Evolutionary conservation across 1,139 yeast species (phyloP).

Genomic region (Kodamaea derodonti): DNA sequence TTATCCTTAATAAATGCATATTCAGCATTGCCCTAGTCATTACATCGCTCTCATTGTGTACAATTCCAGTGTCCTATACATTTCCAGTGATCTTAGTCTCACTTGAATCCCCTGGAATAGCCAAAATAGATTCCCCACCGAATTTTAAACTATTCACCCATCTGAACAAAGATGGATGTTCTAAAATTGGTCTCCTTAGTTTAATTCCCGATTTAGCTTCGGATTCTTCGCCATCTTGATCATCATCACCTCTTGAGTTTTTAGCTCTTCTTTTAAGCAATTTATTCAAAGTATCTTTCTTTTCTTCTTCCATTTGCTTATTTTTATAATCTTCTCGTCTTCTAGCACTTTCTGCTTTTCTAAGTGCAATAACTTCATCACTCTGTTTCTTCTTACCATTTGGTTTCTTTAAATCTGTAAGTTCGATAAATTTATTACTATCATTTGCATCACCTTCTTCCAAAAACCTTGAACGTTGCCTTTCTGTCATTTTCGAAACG

Average conservation of each 20-base stretch:
- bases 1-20: too few species aligned
- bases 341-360: constrained; percentile 86
- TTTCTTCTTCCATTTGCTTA: constrained; percentile 85
- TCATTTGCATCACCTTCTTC: constrained; percentile 22
- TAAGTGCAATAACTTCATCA: constrained; percentile 77
- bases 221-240: constrained; percentile 27
- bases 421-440: constrained; percentile 21
- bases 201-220: constrained; percentile 19
- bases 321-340: constrained; percentile 83
- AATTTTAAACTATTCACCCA: not conserved
- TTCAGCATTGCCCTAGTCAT: too few species aligned
- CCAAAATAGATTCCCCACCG: too few species aligned
- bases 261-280: constrained; percentile 79
- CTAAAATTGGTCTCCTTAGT: constrained; percentile 34
- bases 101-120: too few species aligned
- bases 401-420: constrained; percentile 20
- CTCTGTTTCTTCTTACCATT: constrained; percentile 52
- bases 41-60: too few species aligned
- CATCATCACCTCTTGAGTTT: constrained; percentile 47
- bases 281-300: constrained; percentile 84
- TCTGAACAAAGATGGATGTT: constrained; percentile 29
- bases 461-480: constrained; percentile 50
- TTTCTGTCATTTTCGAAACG: constrained; percentile 55
- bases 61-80: too few species aligned
- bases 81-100: too few species aligned